Evolutionary conservation across 257 asterid genomes (phyloP).

Genomic region (Jaltomata sinuosa): DNA sequence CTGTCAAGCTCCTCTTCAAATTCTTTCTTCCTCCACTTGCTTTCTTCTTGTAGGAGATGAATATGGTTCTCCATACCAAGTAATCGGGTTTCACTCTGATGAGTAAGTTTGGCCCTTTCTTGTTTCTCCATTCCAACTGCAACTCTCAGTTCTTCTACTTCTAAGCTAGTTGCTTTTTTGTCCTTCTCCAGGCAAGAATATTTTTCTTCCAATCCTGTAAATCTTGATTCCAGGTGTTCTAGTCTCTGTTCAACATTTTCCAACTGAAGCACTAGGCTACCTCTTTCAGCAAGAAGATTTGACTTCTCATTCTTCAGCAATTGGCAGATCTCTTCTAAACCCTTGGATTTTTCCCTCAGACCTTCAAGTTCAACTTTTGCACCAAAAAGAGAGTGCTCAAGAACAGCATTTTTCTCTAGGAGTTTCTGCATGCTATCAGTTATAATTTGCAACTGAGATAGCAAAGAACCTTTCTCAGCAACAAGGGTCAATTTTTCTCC

Average conservation of each 20-base stretch:
- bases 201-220: conserved; percentile 58
- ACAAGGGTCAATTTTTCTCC: conserved; percentile 64
- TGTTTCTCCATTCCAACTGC: conserved; percentile 60
- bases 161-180: conserved; percentile 49
- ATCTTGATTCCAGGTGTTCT: conserved; percentile 52
- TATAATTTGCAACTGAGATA: conserved; percentile 62
- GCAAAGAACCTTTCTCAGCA: conserved; percentile 66
- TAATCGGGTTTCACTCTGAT: conserved; percentile 46
- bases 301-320: conserved; percentile 69
- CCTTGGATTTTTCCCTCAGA: conserved; percentile 84
- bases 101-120: conserved; percentile 40
- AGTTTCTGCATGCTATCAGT: conserved; percentile 71
- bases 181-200: conserved; percentile 64
- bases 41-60: conserved; percentile 68
- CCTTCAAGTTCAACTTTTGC: conserved; percentile 83
- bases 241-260: conserved; percentile 53
- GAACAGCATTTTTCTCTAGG: conserved; percentile 67
- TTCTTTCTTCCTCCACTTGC: conserved; percentile 54
- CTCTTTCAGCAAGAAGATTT: conserved; percentile 56
- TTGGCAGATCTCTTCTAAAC: conserved; percentile 66
- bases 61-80: conserved; percentile 59
- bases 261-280: conserved; percentile 38
- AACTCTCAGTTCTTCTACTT: conserved; percentile 49
- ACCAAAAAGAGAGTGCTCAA: conserved; percentile 59
- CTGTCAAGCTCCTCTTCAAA: conserved; percentile 74